Evolutionary conservation across 805 yeast species (phyloP).

Genomic region (Yamadazyma sp.): DNA sequence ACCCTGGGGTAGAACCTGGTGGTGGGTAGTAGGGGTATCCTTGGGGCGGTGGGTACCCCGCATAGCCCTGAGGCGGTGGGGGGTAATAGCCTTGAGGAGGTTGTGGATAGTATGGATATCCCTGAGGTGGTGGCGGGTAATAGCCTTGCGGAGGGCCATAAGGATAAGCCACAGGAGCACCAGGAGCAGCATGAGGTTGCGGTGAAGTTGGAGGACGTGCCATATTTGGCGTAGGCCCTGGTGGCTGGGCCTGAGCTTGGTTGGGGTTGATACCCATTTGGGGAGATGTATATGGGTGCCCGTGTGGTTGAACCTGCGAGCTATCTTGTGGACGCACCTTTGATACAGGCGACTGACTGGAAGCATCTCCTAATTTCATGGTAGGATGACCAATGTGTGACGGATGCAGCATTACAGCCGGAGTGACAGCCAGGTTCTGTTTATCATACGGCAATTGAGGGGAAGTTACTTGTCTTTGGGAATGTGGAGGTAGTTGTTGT

Average conservation of each 20-base stretch:
- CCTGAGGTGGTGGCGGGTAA: constrained; percentile 7
- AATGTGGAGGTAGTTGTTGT: neutral
- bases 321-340: too few species aligned
- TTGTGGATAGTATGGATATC: constrained; percentile 6
- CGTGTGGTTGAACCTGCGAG: too few species aligned
- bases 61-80: constrained; percentile 16
- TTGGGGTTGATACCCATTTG: too few species aligned
- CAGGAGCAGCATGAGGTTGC: neutral
- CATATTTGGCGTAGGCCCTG: too few species aligned
- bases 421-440: constrained; percentile 1
- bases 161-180: neutral
- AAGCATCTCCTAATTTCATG: neutral
- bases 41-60: constrained; percentile 9
- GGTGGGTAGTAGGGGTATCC: constrained; percentile 11
- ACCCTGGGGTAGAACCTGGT: constrained; percentile 3
- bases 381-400: neutral
- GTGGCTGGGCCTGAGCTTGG: too few species aligned
- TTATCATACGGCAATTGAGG: neutral
- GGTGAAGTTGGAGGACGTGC: constrained; percentile 2
- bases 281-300: too few species aligned
- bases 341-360: too few species aligned
- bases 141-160: constrained; percentile 5
- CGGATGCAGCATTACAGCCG: neutral
- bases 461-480: neutral
- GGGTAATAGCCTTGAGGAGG: constrained; percentile 21